phyloP scores from a whole-genome alignment of 1,284 basidiomycete genomes.

The Sporisorium sorghi region DNA sequence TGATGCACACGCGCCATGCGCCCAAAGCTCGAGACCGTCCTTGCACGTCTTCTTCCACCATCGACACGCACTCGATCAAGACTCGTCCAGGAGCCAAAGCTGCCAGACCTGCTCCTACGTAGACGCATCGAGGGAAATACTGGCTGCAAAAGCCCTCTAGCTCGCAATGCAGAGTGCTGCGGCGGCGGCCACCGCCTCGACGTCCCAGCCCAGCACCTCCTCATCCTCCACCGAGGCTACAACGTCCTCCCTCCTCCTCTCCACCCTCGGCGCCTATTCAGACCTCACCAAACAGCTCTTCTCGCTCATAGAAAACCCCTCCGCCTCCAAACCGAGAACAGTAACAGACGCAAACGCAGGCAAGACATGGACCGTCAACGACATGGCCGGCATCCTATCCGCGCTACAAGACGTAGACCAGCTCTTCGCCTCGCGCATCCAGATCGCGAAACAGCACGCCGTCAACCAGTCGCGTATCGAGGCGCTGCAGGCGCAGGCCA shows the following conservation, averaged over 20 bases:
- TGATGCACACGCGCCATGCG: not conserved
- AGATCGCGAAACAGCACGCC: conserved; percentile 43
- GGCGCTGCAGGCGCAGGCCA: conserved; percentile 26
- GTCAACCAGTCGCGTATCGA: conserved; percentile 44
- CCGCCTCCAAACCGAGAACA: conserved; percentile 1
- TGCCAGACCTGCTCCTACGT: not conserved
- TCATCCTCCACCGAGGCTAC: conserved; percentile 22
- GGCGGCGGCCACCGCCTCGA: not conserved
- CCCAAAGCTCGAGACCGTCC: too few species aligned
- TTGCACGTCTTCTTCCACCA: not conserved
- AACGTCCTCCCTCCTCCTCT: conserved; percentile 34
- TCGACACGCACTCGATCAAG: not conserved
- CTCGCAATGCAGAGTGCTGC: conserved; percentile 12
- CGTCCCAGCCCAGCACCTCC: conserved; percentile 6
- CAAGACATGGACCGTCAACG: conserved; percentile 19
- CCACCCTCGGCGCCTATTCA: conserved; percentile 43
- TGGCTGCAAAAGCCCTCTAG: not conserved
- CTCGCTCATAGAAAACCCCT: conserved; percentile 36
- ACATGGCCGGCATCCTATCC: conserved; percentile 16
- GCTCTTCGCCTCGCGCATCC: conserved; percentile 28
- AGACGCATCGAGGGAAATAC: not conserved
- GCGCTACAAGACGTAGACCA: conserved; percentile 36
- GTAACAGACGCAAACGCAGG: conserved; percentile 29
- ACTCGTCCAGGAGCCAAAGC: not conserved
- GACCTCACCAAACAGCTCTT: conserved; percentile 46